Percentiles rank a stretch among this genome's conserved stretches.
phyloP scores from a whole-genome alignment of 768 basidiomycete genomes.

The Pleurotus tuoliensis region DNA sequence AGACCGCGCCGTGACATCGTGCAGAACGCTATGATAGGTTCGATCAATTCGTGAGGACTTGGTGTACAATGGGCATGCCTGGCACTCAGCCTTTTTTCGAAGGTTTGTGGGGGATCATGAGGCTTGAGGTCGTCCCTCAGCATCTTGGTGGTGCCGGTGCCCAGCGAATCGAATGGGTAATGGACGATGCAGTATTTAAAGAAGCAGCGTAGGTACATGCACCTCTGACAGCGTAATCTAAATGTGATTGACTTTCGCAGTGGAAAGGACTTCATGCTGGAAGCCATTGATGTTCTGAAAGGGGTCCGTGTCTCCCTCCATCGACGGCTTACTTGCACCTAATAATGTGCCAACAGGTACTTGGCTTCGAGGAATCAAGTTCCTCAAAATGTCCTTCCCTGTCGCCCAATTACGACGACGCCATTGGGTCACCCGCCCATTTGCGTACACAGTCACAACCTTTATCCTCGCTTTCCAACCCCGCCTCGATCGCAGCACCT shows the following conservation, averaged over 20 bases:
- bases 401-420: constrained; percentile 26
- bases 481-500: constrained; percentile 36
- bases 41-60: constrained; percentile 69
- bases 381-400: constrained; percentile 33
- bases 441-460: constrained; percentile 57
- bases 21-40: constrained; percentile 71
- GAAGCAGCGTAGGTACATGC: constrained; percentile 77
- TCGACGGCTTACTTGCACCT: constrained; percentile 5
- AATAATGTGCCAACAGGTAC: constrained; percentile 1
- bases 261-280: constrained; percentile 92
- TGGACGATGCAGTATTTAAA: constrained; percentile 92
- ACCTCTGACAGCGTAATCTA: constrained; percentile 14
- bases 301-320: constrained; percentile 55
- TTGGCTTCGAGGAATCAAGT: constrained; percentile 13
- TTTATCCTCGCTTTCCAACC: constrained; percentile 35
- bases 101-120: constrained; percentile 72
- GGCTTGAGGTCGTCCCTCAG: constrained; percentile 77
- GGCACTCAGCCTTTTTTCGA: constrained; percentile 88
- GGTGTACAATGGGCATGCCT: constrained; percentile 86
- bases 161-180: constrained; percentile 78
- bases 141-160: constrained; percentile 77
- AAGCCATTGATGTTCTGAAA: constrained; percentile 86
- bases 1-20: constrained; percentile 6
- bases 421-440: constrained; percentile 38
- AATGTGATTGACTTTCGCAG: constrained; percentile 37